Evolutionary conservation across 495 filamentous ascomycete genomes (phyloP).

Genomic region (Penicillium samsonianum): DNA sequence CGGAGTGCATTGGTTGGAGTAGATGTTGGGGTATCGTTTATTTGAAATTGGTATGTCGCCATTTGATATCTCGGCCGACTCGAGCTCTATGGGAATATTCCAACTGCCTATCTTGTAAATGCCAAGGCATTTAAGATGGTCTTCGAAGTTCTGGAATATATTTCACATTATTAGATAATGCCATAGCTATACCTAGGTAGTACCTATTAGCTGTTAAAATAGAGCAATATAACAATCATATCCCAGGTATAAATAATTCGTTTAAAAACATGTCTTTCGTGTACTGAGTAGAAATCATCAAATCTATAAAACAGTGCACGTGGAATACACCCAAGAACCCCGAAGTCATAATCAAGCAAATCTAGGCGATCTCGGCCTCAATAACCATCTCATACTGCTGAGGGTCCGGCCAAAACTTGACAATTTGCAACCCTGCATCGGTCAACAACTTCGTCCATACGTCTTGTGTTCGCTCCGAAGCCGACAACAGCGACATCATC

Average conservation of each 20-base stretch:
- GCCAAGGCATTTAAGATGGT: not conserved
- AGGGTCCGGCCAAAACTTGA: constrained; percentile 42
- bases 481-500: constrained; percentile 39
- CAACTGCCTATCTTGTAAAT: not conserved
- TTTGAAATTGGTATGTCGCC: not conserved
- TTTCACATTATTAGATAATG: too few species aligned
- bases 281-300: too few species aligned
- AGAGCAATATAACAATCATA: too few species aligned
- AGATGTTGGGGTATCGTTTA: not conserved
- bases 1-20: constrained; percentile 12
- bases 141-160: too few species aligned
- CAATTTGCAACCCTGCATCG: constrained; percentile 42
- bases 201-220: too few species aligned
- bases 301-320: too few species aligned
- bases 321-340: too few species aligned
- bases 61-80: constrained; percentile 16
- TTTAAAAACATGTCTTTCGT: too few species aligned
- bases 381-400: constrained; percentile 35
- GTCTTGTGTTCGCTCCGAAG: constrained; percentile 37
- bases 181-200: too few species aligned
- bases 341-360: too few species aligned
- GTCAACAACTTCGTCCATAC: constrained; percentile 43
- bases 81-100: not conserved
- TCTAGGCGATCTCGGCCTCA: constrained; percentile 28
- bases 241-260: too few species aligned